Percentiles rank a stretch among this genome's conserved stretches.
These are phyloP conservation scores for Pythium scleroteichum DNA, from an alignment of 352 stramenopile genomes.

Conservation along the genomic window DNA sequence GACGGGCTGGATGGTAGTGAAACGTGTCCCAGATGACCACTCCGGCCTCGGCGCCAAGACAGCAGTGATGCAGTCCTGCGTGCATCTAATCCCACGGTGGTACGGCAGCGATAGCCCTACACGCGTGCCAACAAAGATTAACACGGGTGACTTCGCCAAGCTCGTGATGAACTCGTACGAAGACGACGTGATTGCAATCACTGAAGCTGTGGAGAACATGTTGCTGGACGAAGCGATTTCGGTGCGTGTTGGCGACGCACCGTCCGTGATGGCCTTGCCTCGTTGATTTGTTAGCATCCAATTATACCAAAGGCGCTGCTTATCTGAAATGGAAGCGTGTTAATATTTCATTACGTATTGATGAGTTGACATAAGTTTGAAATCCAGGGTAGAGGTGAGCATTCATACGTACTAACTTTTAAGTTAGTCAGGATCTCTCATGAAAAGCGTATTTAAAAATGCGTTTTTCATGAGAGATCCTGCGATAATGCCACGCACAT, in stretches of 20 bases:
- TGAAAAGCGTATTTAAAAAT: too few species aligned
- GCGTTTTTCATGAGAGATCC: too few species aligned
- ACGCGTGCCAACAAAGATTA: slow-evolving; percentile 17
- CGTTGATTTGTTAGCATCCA: too few species aligned
- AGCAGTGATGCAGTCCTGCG: slow-evolving; percentile 47
- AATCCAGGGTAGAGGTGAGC: too few species aligned
- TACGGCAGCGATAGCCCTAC: slow-evolving; percentile 14
- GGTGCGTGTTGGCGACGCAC: neutral
- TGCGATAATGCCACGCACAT: too few species aligned
- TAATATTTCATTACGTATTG: too few species aligned
- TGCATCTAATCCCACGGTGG: slow-evolving; percentile 38
- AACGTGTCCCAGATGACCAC: slow-evolving; percentile 31
- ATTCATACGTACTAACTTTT: too few species aligned
- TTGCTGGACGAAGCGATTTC: slow-evolving; percentile 40
- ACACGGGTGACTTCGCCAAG: slow-evolving; percentile 51
- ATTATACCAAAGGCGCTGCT: too few species aligned
- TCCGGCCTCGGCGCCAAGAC: slow-evolving; percentile 6
- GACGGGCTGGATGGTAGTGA: slow-evolving; percentile 62
- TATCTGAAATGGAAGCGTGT: too few species aligned
- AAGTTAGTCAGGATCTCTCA: too few species aligned
- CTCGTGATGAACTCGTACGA: slow-evolving; percentile 59
- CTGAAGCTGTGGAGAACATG: slow-evolving; percentile 51
- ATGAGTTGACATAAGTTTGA: too few species aligned
- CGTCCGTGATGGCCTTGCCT: neutral
- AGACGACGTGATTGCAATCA: slow-evolving; percentile 50